Evolutionary conservation across 257 asterid species (phyloP).

Genomic region (Ajuga chamaepitys): DNA sequence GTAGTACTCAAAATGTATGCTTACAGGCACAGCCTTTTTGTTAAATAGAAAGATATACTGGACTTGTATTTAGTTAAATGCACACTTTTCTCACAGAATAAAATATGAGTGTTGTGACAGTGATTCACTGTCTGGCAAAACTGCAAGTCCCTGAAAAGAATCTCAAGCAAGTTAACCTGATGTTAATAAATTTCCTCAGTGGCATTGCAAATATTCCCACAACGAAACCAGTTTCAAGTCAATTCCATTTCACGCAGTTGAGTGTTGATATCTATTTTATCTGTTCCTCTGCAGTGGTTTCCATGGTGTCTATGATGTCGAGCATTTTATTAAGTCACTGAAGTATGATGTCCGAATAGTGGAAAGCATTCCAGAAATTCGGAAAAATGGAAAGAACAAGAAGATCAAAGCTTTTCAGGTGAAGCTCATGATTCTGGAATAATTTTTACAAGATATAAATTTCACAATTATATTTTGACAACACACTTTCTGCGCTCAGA

Average conservation of each 20-base stretch:
- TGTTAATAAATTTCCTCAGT: neutral
- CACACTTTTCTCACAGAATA: neutral
- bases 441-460: constrained; percentile 6
- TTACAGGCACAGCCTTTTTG: constrained; percentile 5
- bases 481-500: constrained; percentile 32
- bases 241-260: constrained; percentile 3
- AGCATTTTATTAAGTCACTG: constrained; percentile 81
- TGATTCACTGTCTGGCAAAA: constrained; percentile 5
- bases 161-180: constrained; percentile 7
- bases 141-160: neutral
- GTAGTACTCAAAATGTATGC: neutral
- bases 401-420: constrained; percentile 89
- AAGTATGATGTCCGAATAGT: constrained; percentile 80
- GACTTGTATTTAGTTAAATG: neutral
- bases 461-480: constrained; percentile 13
- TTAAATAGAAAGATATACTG: neutral
- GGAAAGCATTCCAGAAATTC: constrained; percentile 81
- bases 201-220: neutral
- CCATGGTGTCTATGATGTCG: constrained; percentile 88
- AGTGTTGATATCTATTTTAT: constrained; percentile 9
- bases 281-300: constrained; percentile 59
- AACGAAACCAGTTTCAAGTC: neutral
- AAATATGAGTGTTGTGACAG: neutral
- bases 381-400: constrained; percentile 76
- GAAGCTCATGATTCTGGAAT: constrained; percentile 8